A percentile compares a stretch with the other conserved stretches of the same genome.
phyloP scores from a whole-genome alignment of 2,329 filamentous ascomycete species.

The Sclerotinia nivalis region DNA sequence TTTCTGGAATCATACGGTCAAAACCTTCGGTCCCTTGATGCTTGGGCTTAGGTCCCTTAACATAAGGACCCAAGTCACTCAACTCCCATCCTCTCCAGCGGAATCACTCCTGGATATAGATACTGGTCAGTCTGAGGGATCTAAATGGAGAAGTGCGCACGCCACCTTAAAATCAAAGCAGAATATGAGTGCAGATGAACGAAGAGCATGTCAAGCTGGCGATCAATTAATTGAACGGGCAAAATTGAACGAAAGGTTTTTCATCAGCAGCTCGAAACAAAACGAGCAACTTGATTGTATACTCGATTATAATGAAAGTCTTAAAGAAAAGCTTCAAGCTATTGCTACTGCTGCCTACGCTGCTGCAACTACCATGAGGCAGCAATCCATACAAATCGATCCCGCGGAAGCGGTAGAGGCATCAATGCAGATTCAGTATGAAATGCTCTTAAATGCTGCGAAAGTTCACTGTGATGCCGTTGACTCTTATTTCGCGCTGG shows the following conservation, averaged over 20 bases:
- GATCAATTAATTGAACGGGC: conserved; percentile 3
- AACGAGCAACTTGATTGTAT: neutral
- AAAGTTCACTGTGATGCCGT: neutral
- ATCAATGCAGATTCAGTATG: conserved; percentile 3
- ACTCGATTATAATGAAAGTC: neutral
- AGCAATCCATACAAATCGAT: neutral
- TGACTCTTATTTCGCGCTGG: neutral
- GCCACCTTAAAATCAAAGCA: neutral
- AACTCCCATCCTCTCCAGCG: neutral
- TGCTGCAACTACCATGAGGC: neutral
- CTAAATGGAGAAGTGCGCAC: neutral
- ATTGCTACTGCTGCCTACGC: neutral
- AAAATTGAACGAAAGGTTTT: neutral
- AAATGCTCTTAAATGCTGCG: neutral
- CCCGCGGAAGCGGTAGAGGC: neutral
- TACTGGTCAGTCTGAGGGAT: neutral
- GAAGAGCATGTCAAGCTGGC: neutral
- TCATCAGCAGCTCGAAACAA: neutral
- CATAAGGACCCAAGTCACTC: neutral
- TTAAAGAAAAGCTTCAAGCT: neutral
- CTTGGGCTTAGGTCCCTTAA: conserved; percentile 4
- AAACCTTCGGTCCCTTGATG: neutral
- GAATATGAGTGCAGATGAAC: conserved; percentile 7
- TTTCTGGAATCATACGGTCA: conserved; percentile 11
- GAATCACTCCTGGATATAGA: neutral